Percentiles rank a stretch among this genome's conserved stretches.
These are phyloP conservation scores for Ganoderma lingzhi DNA, from an alignment of 1,284 basidiomycete species.

Conservation along the genomic window DNA sequence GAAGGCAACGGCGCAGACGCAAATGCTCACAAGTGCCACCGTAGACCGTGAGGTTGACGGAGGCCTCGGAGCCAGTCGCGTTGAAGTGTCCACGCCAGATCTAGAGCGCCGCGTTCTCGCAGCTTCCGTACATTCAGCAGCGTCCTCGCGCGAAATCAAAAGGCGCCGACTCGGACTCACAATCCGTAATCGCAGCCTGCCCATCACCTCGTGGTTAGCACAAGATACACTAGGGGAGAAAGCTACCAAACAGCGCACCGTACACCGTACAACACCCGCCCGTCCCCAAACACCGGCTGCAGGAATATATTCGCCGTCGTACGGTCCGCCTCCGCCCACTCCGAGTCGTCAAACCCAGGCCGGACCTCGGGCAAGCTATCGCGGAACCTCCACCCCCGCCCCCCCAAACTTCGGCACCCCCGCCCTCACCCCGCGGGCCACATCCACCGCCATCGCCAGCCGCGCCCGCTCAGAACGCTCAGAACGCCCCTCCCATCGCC, in stretches of 20 bases:
- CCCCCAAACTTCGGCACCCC: slow-evolving; percentile 51
- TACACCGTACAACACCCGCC: slow-evolving; percentile 76
- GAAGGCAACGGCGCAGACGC: too few species aligned
- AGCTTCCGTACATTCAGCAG: slow-evolving; percentile 50
- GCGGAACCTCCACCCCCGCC: slow-evolving; percentile 70
- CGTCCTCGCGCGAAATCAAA: not conserved
- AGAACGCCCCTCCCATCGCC: slow-evolving; percentile 32
- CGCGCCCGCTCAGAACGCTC: too few species aligned
- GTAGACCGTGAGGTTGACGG: slow-evolving; percentile 77
- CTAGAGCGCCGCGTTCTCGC: slow-evolving; percentile 79
- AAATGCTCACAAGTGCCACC: slow-evolving; percentile 72
- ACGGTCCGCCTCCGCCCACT: slow-evolving; percentile 72
- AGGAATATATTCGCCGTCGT: slow-evolving; percentile 75
- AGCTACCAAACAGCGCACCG: slow-evolving; percentile 47
- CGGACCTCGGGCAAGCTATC: slow-evolving; percentile 77
- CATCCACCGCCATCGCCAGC: slow-evolving; percentile 30
- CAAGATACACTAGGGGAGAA: too few species aligned
- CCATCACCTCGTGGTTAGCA: too few species aligned
- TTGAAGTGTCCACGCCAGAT: slow-evolving; percentile 86
- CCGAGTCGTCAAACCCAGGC: slow-evolving; percentile 61
- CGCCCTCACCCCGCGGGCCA: slow-evolving; percentile 26
- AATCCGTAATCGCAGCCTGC: slow-evolving; percentile 82
- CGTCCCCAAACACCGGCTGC: slow-evolving; percentile 76
- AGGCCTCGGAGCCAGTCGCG: slow-evolving; percentile 62
- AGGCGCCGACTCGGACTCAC: slow-evolving; percentile 56